Conservation (phyloP, 345 rosid species). For the Mangifera indica region DNA sequence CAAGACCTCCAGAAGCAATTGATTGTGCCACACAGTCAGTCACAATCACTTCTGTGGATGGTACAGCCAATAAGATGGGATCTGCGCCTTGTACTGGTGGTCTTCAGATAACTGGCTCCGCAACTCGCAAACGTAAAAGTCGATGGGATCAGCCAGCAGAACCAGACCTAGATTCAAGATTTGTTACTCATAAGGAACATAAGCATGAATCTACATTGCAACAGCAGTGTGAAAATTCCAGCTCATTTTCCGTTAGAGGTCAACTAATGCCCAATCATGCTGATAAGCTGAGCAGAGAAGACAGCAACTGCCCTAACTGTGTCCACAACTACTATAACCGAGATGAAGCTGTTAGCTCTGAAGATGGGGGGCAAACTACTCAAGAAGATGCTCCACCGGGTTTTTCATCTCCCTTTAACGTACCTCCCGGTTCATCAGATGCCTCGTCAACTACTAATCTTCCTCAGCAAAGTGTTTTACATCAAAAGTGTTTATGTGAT, state of each 20-base stretch:
- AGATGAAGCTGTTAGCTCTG: conserved; percentile 24
- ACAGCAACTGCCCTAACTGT: conserved; percentile 16
- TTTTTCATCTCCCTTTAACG: conserved; percentile 50
- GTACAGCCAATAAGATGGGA: conserved; percentile 41
- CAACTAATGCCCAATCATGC: conserved; percentile 14
- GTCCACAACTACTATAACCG: conserved; percentile 23
- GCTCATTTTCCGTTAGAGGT: conserved; percentile 15
- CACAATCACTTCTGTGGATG: conserved; percentile 34
- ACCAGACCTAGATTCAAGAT: conserved; percentile 26
- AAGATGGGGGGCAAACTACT: conserved; percentile 32
- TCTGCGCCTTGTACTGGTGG: conserved; percentile 38
- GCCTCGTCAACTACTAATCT: conserved; percentile 33
- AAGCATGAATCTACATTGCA: conserved; percentile 28
- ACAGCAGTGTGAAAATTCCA: conserved; percentile 23
- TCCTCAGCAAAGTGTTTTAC: conserved; percentile 25
- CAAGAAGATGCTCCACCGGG: conserved; percentile 86
- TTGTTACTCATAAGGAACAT: conserved; percentile 33
- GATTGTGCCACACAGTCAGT: conserved; percentile 35
- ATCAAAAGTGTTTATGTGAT: conserved; percentile 29
- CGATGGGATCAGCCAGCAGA: conserved; percentile 94
- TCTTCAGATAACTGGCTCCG: conserved; percentile 33
- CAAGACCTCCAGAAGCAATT: conserved; percentile 51
- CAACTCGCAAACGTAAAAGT: conserved; percentile 84
- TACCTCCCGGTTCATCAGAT: conserved; percentile 33
- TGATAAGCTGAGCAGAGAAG: conserved; percentile 25